Percentiles rank a stretch among this genome's conserved stretches.
These are phyloP conservation scores for Vicia sativa DNA, from an alignment of 306 rosid species.

Conservation along the genomic window DNA sequence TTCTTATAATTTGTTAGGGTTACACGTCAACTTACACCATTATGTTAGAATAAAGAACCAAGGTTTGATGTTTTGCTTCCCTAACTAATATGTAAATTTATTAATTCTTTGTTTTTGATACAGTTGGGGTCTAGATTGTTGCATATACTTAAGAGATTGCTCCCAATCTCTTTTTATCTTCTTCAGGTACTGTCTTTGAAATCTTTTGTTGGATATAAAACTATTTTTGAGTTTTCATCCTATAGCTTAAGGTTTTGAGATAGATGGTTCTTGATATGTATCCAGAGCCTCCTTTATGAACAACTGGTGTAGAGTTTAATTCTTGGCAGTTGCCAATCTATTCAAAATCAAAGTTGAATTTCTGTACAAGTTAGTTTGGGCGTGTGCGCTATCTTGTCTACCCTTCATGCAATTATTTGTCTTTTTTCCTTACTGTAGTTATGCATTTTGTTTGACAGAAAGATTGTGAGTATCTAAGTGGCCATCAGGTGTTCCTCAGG, in stretches of 20 bases:
- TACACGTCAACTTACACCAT: background rate
- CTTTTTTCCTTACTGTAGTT: conserved; percentile 10
- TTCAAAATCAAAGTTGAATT: conserved; percentile 23
- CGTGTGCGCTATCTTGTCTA: background rate
- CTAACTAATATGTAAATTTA: conserved; percentile 36
- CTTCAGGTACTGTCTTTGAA: conserved; percentile 67
- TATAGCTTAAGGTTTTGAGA: conserved; percentile 23
- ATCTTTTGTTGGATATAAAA: background rate
- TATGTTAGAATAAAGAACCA: background rate
- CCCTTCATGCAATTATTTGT: conserved; percentile 34
- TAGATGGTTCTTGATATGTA: conserved; percentile 16
- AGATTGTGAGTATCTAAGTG: conserved; percentile 94
- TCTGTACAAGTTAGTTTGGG: conserved; percentile 1
- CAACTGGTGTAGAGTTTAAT: background rate
- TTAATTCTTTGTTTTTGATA: conserved; percentile 42
- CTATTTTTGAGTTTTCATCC: conserved; percentile 8
- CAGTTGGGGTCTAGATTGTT: conserved; percentile 90
- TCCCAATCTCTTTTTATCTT: conserved; percentile 91
- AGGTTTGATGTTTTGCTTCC: conserved; percentile 4
- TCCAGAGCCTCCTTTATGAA: conserved; percentile 2
- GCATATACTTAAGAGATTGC: conserved; percentile 93
- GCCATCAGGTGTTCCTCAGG: conserved; percentile 89
- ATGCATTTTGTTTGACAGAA: conserved; percentile 60
- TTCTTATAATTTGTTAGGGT: background rate
- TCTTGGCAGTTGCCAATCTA: background rate